Percentiles rank a stretch among this genome's conserved stretches.
phyloP scores from a whole-genome alignment of 306 rosid species.

The Quercus parvula region DNA sequence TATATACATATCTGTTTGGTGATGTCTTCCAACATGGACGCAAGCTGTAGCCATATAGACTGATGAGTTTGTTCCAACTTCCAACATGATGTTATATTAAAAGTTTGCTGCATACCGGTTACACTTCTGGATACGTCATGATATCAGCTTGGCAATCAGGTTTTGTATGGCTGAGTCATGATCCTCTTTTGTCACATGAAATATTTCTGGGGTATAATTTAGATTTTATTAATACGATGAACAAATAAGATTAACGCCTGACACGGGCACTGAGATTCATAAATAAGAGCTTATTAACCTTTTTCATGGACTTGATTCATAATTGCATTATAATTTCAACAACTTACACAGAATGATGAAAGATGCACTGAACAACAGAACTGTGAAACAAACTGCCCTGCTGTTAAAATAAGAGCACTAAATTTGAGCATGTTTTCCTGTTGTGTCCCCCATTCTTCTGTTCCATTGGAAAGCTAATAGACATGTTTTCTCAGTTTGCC shows the following conservation, averaged over 20 bases:
- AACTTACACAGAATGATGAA: too few species aligned
- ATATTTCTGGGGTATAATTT: not conserved
- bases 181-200: not conserved
- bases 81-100: not conserved
- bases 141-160: too few species aligned
- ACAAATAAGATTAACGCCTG: not conserved
- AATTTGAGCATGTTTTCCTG: too few species aligned
- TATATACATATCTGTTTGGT: too few species aligned
- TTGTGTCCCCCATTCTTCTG: not conserved
- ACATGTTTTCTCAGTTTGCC: not conserved
- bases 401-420: too few species aligned
- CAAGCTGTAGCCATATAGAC: not conserved
- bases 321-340: too few species aligned
- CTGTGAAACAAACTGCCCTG: too few species aligned
- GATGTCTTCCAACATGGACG: not conserved
- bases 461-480: not conserved
- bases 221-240: not conserved
- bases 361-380: too few species aligned
- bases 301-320: too few species aligned
- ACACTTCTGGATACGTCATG: too few species aligned
- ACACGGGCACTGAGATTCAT: not conserved
- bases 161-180: too few species aligned
- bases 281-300: too few species aligned
- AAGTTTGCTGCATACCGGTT: not conserved
- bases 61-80: not conserved